Conservation (phyloP, 2,329 filamentous ascomycete species). For the Fusarium brachygibbosum region DNA sequence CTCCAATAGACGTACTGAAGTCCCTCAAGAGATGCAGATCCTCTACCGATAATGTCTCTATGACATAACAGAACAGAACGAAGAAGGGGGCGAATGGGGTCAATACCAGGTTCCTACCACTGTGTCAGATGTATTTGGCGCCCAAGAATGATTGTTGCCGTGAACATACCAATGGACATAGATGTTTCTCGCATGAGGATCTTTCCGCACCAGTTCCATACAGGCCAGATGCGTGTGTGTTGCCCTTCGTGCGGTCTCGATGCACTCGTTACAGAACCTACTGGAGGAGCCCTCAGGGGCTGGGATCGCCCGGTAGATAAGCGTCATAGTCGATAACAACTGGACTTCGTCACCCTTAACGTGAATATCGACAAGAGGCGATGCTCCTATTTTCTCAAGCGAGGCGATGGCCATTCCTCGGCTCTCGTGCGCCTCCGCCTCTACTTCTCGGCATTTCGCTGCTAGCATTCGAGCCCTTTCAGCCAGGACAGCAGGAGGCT, state of each 20-base stretch:
- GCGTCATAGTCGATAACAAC: slow-evolving; percentile 62
- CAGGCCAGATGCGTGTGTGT: slow-evolving; percentile 61
- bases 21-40: slow-evolving; percentile 69
- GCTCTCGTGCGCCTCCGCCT: slow-evolving; percentile 53
- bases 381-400: slow-evolving; percentile 56
- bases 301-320: slow-evolving; percentile 67
- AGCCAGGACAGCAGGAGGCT: slow-evolving; percentile 57
- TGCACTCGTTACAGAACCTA: slow-evolving; percentile 64
- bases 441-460: slow-evolving; percentile 55
- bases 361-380: slow-evolving; percentile 59
- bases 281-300: slow-evolving; percentile 57
- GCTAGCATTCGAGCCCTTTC: slow-evolving; percentile 57
- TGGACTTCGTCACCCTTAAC: slow-evolving; percentile 63
- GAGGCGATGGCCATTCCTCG: slow-evolving; percentile 55
- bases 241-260: slow-evolving; percentile 64
- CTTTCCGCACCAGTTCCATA: slow-evolving; percentile 59
- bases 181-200: slow-evolving; percentile 59
- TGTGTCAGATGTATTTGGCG: slow-evolving; percentile 19
- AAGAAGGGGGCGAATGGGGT: slow-evolving; percentile 72
- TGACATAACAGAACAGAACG: slow-evolving; percentile 69
- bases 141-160: not conserved
- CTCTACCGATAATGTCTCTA: slow-evolving; percentile 65
- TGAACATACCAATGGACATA: slow-evolving; percentile 66
- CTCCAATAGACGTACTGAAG: slow-evolving; percentile 69
- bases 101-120: slow-evolving; percentile 65